Evolutionary conservation across 805 yeast species (phyloP), one percentile per base, ranked within the genome.

Genomic region (Cyberlindnera saturnus): DNA sequence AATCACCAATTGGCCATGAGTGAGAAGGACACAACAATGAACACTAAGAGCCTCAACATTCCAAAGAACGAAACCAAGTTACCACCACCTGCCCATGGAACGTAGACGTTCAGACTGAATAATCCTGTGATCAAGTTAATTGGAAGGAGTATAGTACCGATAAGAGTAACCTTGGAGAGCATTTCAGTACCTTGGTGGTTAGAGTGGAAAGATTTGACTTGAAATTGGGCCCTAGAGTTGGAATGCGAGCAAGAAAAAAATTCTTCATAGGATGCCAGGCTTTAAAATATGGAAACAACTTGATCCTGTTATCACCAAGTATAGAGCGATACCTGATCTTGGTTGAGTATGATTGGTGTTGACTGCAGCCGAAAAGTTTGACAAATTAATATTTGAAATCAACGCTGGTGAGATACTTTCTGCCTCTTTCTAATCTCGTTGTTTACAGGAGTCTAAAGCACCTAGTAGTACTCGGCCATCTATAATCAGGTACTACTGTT

Each of bases 241-340:
- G 96, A 75, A 62, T 91, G 97, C 2, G 95, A 83, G 53, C 97
- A 76, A 36, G 95, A 81, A 60, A 91, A 84, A 56, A 91, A 90
- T 73, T 90, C 90, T 61, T 91, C 99, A 59, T 88, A 90, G 3
- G 95, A 86, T 35, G 82, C 64, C 60, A 91, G 73, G 58, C 88
- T 90, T 66, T 89, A 96, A 64, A 80, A 85, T 97, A 91, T 91
- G n/a, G 98, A 91, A 45, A 90, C 81, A 57, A 91, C 85, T 75
- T 90, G 98, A 73, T 90, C 97, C 66, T 89, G 60, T 90, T 90
- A 77, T 90, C 98, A 45, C 96, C 48, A 90, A 66, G 63, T 87
- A 90, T 50, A 90, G 71, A 0, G 95, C 96, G 65, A 90, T 90
- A 56, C 90, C 97, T 23, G 85, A 91, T 56, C 95, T 75, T 40